These are phyloP conservation scores for Zoysia matrella DNA, from an alignment of 202 grass and related monocot species.

Conservation along the genomic window DNA sequence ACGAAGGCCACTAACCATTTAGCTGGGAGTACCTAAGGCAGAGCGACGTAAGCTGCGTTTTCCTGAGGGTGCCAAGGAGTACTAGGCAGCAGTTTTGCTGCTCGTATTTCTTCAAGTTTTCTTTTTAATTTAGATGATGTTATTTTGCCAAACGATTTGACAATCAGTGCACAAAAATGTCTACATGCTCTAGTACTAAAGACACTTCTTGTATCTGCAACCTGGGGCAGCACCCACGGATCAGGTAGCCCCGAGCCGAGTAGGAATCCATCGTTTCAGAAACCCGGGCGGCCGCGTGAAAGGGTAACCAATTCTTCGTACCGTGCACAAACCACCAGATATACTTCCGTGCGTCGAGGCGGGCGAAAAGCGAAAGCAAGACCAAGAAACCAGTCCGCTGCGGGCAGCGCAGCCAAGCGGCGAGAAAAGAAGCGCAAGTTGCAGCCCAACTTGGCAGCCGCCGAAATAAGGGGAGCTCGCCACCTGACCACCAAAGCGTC, in stretches of 20 bases:
- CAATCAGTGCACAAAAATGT: too few relatives aligned
- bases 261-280: neutral
- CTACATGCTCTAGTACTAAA: too few relatives aligned
- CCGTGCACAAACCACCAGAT: conserved; percentile 20
- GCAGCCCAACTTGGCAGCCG: conserved; percentile 20
- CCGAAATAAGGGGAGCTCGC: conserved; percentile 15
- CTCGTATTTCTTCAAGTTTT: neutral
- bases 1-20: conserved; percentile 13
- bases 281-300: neutral
- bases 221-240: too few relatives aligned
- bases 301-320: conserved; percentile 10
- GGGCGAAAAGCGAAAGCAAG: conserved; percentile 13
- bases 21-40: too few relatives aligned
- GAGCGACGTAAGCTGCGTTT: neutral
- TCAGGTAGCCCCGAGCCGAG: neutral
- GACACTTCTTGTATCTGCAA: too few relatives aligned
- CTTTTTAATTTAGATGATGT: neutral
- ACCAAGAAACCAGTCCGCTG: neutral
- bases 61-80: neutral
- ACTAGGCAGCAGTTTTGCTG: neutral
- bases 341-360: conserved; percentile 14
- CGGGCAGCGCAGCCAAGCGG: neutral
- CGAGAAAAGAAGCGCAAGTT: conserved; percentile 7
- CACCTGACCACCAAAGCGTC: conserved; percentile 30
- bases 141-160: neutral